Base-by-base conservation (phyloP, 257 asterid genomes). In the Voacanga thouarsii region DNA sequence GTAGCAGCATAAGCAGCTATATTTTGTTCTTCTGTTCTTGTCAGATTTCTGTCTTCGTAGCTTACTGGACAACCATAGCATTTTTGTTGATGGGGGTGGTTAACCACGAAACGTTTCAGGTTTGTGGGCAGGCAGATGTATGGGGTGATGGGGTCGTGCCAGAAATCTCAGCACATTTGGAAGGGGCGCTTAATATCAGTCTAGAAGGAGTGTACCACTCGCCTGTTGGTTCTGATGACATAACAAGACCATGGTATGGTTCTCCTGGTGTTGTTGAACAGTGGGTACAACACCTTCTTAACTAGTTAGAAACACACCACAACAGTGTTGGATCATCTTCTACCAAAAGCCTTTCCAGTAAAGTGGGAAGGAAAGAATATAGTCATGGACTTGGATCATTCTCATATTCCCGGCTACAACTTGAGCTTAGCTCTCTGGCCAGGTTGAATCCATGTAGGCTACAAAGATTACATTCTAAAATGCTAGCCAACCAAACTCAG, bases 121-220 rank as follows among this genome's bases (percentile, higher is more conserved):
- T 92, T 64, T 94, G 98, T 84, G 98, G 98, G 53, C 89, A 86
- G 75, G 97, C 95, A 41, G 94, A 91, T 74, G 96, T 92, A 68
- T 92, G 97, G 97, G 98, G 98, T 3, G 98, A 94, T 63, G 97
- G 97, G 44, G 92, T 94, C 21, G 97, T 92, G 79, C 98, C 98
- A 7, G 98, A 88, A 80, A 82, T 90, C 78, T 91, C 98, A n/a
- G 97, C 97, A 60, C 96, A 94, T 87, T 80, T 94, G 15, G 93
- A 91, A 77, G 98, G 98, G 19, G 97, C 97, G 23, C 85, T 92
- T 39, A 94, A 94, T 77, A 80, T 94, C 69, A 94, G 83, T 57
- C 67, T 91, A 43, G 96, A 92, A 5, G 92, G 98, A 30, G 96
- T 91, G 7, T 94, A 91, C 80, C 98, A 94, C 77, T 92, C 97